Evolutionary conservation across 768 basidiomycete species (phyloP).

Genomic region (Phaeolepiota aurea): DNA sequence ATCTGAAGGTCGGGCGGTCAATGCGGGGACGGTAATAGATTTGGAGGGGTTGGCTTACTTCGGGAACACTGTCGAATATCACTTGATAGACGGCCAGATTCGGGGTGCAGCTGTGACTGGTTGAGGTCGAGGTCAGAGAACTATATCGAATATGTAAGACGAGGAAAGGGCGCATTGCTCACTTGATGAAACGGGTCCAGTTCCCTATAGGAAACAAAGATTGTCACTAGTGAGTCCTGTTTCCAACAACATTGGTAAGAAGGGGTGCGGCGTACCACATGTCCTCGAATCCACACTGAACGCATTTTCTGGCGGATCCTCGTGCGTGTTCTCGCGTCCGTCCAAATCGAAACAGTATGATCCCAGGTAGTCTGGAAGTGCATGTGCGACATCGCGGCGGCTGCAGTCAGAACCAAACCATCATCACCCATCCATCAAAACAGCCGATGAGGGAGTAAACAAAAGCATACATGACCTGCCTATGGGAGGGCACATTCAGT

Average conservation of each 20-base stretch:
- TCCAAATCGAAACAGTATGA: conserved; percentile 61
- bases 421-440: neutral
- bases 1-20: conserved; percentile 23
- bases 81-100: conserved; percentile 51
- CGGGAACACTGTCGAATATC: conserved; percentile 52
- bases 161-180: conserved; percentile 12
- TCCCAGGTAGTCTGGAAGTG: conserved; percentile 23
- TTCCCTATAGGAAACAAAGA: conserved; percentile 38
- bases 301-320: conserved; percentile 19
- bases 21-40: conserved; percentile 1
- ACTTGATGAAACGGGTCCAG: conserved; percentile 75
- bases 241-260: neutral
- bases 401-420: conserved; percentile 25
- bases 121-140: conserved; percentile 22
- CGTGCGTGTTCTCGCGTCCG: conserved; percentile 32
- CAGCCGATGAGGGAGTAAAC: neutral
- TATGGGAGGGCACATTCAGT: conserved; percentile 9
- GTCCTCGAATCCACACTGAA: conserved; percentile 51
- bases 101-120: conserved; percentile 56
- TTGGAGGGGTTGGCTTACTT: conserved; percentile 23
- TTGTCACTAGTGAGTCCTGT: conserved; percentile 1
- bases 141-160: conserved; percentile 2
- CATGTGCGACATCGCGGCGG: conserved; percentile 30
- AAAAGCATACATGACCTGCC: conserved; percentile 35
- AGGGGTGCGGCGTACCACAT: conserved; percentile 38